Base-by-base conservation (phyloP, 2,329 filamentous ascomycete genomes). In the Colletotrichum gloeosporioides region DNA sequence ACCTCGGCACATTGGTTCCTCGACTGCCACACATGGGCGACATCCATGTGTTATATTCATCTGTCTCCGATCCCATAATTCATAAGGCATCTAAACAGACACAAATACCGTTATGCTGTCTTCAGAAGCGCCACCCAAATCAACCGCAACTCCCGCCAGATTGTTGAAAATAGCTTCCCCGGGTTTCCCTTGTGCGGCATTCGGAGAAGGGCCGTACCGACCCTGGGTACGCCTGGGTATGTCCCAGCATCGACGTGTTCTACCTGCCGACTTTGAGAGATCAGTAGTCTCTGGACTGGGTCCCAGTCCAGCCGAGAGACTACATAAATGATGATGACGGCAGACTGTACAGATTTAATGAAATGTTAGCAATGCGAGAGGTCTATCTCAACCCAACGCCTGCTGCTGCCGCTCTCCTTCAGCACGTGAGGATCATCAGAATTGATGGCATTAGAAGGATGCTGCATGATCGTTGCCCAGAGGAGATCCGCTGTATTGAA, bases 11-110 rank as follows among this genome's bases (percentile, higher is more conserved):
- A 53, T 0, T 53, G 44, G 44, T 22, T 12, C 0, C 44, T 53
- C n/a, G 44, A 53, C 4, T 0, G 3, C n/a, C 6, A 53, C 44
- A 53, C 9, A 53, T 1, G 0, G 6, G n/a, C 10, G 10, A 0
- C 44, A 2, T 8, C 44, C 10, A 22, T 7, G 6, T 22, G 4
- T 4, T 49, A 12, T 9, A 22, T 49, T 12, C 2, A 4, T 49
- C 18, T 22, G 22, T 22, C 22, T 22, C 22, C 22, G 22, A 22
- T 22, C 22, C 22, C 22, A 22, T 22, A 22, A 22, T 22, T 22
- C n/a, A 22, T 2, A 53, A 53, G 12, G 6, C n/a, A 53, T 8
- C n/a, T 53, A 0, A 25, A 53, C 0, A 53, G 12, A 53, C n/a
- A 53, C 6, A 53, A 0, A 25, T 10, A 25, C 0, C 44, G 44